Conservation (phyloP, 192 early-diverging fungal species). For the Obelidium mucronatum region DNA sequence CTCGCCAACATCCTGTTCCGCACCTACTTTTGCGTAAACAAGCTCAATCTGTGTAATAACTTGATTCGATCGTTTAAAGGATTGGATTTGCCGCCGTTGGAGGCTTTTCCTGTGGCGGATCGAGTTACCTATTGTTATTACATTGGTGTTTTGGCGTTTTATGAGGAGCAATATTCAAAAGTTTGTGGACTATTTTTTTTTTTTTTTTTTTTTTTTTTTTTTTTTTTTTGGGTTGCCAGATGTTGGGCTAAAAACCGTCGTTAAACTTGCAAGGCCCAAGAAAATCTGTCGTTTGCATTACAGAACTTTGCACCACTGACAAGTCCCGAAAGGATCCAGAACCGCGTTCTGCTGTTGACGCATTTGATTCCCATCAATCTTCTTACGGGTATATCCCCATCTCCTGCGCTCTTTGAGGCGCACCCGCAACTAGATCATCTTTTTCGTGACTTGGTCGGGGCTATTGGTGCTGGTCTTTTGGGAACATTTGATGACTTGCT, state of each 20-base stretch:
- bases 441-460: conserved; percentile 71
- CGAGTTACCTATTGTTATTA: conserved; percentile 89
- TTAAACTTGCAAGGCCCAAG: conserved; percentile 53
- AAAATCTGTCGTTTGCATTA: conserved; percentile 59
- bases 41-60: conserved; percentile 84
- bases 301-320: conserved; percentile 45
- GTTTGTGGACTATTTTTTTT: conserved; percentile 46
- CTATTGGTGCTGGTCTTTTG: conserved; percentile 78
- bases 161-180: conserved; percentile 78
- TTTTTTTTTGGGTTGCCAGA: too few species aligned
- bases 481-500: conserved; percentile 75
- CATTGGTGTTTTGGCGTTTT: conserved; percentile 85
- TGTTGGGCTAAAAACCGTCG: background rate
- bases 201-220: too few species aligned
- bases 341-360: conserved; percentile 77
- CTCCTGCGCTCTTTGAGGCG: conserved; percentile 57
- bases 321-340: conserved; percentile 33
- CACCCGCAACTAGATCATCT: conserved; percentile 66
- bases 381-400: conserved; percentile 75
- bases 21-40: conserved; percentile 84
- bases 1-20: conserved; percentile 86
- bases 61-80: conserved; percentile 76
- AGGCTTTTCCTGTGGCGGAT: conserved; percentile 83
- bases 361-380: conserved; percentile 83
- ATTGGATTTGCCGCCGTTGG: conserved; percentile 76